Percentiles rank a stretch among this genome's conserved stretches.
Conservation (phyloP, 331 rosid species). For the Ulmus americana region DNA sequence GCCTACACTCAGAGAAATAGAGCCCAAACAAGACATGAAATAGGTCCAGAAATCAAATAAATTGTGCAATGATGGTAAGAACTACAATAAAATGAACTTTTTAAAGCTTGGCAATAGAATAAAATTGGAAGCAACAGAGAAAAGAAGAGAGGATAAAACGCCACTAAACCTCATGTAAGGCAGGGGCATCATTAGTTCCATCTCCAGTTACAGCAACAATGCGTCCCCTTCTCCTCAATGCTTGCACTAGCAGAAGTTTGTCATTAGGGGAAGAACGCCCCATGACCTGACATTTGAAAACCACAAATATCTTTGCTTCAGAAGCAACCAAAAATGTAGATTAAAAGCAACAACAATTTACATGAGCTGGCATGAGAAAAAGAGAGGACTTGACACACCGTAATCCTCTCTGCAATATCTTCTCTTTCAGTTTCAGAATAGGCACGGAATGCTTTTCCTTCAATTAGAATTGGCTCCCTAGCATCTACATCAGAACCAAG, state of each 20-base stretch:
- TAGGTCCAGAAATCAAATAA: neutral
- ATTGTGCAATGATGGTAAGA: neutral
- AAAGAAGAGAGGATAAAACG: slow-evolving; percentile 5
- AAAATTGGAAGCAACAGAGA: neutral
- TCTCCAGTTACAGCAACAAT: slow-evolving; percentile 98
- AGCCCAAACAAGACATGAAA: slow-evolving; percentile 20
- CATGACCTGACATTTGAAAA: slow-evolving; percentile 60
- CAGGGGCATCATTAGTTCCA: slow-evolving; percentile 98
- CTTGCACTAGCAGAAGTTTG: slow-evolving; percentile 92
- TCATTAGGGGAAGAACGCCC: slow-evolving; percentile 95
- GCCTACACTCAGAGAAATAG: slow-evolving; percentile 47
- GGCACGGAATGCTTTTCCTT: slow-evolving; percentile 69
- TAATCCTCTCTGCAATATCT: slow-evolving; percentile 50
- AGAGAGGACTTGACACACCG: slow-evolving; percentile 31
- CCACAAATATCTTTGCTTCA: neutral
- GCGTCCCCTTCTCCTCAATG: slow-evolving; percentile 65
- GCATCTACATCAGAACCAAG: slow-evolving; percentile 49
- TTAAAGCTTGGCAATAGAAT: neutral
- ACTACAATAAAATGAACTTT: neutral
- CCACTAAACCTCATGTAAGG: slow-evolving; percentile 72
- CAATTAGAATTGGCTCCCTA: slow-evolving; percentile 55
- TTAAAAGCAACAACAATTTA: slow-evolving; percentile 7
- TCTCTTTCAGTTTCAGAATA: slow-evolving; percentile 47
- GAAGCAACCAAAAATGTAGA: slow-evolving; percentile 1
- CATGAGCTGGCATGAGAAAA: neutral